A percentile compares a stretch with the other conserved stretches of the same genome.
Evolutionary conservation across 768 basidiomycete species (phyloP).

Genomic region (Ramaria sp.): DNA sequence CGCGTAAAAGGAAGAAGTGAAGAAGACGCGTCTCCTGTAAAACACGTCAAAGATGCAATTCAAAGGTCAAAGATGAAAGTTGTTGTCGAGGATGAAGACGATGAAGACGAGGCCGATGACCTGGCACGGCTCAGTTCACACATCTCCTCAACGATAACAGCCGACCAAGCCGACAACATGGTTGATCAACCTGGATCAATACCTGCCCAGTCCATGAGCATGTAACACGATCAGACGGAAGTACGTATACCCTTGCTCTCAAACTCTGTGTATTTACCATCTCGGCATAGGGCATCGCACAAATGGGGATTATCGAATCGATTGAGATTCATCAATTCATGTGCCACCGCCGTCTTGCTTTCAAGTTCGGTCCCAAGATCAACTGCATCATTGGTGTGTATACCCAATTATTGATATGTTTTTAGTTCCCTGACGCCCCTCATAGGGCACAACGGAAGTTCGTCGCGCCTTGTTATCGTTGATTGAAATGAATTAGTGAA

Average conservation of each 20-base stretch:
- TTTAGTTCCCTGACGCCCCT: slow-evolving; percentile 1
- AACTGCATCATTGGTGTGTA: slow-evolving; percentile 88
- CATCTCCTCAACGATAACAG: slow-evolving; percentile 12
- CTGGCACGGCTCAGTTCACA: background rate
- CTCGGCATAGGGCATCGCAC: slow-evolving; percentile 55
- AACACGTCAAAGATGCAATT: slow-evolving; percentile 23
- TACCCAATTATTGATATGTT: background rate
- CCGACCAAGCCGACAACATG: slow-evolving; percentile 45
- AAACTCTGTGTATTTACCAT: background rate
- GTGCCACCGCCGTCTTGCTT: slow-evolving; percentile 81
- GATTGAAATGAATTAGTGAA: background rate
- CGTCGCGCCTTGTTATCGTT: slow-evolving; percentile 20
- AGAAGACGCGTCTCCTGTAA: slow-evolving; percentile 20
- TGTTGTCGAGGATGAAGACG: slow-evolving; percentile 11
- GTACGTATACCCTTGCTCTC: slow-evolving; percentile 23
- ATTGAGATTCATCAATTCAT: slow-evolving; percentile 91
- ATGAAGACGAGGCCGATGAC: slow-evolving; percentile 16
- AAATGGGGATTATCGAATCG: slow-evolving; percentile 79
- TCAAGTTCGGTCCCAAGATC: slow-evolving; percentile 85
- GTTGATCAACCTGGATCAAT: slow-evolving; percentile 53
- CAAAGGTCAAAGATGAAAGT: slow-evolving; percentile 22
- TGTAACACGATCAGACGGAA: slow-evolving; percentile 32
- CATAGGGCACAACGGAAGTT: slow-evolving; percentile 89
- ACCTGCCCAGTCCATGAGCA: slow-evolving; percentile 45
- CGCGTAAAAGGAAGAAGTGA: slow-evolving; percentile 28